A percentile compares a stretch with the other conserved stretches of the same genome.
These are phyloP conservation scores for Solanum aculeatissimum DNA, from an alignment of 305 asterid species.

Conservation along the genomic window DNA sequence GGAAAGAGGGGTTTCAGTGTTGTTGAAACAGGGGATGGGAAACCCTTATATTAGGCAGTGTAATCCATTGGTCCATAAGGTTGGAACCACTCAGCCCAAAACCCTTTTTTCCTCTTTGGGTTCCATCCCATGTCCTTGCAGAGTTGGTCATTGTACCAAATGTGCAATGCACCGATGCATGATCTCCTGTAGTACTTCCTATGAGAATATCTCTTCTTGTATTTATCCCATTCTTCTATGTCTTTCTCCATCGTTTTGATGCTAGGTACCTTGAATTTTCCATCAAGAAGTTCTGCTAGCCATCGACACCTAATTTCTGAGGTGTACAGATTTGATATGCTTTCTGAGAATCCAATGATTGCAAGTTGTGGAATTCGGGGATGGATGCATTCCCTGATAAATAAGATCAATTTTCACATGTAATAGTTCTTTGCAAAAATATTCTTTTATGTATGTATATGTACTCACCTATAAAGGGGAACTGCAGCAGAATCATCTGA, in stretches of 20 bases:
- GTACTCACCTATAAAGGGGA: slow-evolving; percentile 16
- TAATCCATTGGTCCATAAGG: slow-evolving; percentile 5
- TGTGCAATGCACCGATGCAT: slow-evolving; percentile 22
- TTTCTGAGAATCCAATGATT: slow-evolving; percentile 30
- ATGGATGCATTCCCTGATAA: slow-evolving; percentile 20
- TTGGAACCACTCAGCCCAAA: slow-evolving; percentile 25
- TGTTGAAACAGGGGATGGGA: too few relatives aligned
- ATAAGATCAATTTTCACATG: too few relatives aligned
- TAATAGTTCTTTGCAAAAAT: too few relatives aligned
- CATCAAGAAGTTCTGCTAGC: slow-evolving; percentile 33
- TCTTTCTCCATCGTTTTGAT: slow-evolving; percentile 27
- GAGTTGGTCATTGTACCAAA: slow-evolving; percentile 39
- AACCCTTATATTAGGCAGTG: too few relatives aligned
- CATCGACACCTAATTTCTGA: slow-evolving; percentile 33
- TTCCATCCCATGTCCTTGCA: slow-evolving; percentile 45
- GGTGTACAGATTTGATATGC: slow-evolving; percentile 14
- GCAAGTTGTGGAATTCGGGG: slow-evolving; percentile 42
- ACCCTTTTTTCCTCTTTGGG: slow-evolving; percentile 27
- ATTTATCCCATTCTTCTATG: slow-evolving; percentile 11
- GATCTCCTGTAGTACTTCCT: slow-evolving; percentile 16
- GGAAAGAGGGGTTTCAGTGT: background rate
- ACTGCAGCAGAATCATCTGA: slow-evolving; percentile 4
- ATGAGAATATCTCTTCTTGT: slow-evolving; percentile 17
- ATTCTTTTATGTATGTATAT: too few relatives aligned
- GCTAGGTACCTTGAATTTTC: slow-evolving; percentile 30